A percentile compares a stretch with the other conserved stretches of the same genome.
These are phyloP conservation scores for Populus tomentosa DNA, from an alignment of 441 rosid genomes.

Conservation along the genomic window DNA sequence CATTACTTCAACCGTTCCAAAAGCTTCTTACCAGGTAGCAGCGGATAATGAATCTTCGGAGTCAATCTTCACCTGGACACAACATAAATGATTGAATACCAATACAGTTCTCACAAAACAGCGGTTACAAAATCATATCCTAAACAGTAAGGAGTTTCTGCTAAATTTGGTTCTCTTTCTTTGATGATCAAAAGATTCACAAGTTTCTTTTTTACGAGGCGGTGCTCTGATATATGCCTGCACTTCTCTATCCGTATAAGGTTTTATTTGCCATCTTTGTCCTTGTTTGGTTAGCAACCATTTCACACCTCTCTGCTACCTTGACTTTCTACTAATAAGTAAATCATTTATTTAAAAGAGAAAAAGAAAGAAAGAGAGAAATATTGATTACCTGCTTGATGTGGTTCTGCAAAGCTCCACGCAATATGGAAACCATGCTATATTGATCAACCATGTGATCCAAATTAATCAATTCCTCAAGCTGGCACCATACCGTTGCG, in stretches of 20 bases:
- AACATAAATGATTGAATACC: neutral
- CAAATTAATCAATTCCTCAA: slow-evolving; percentile 23
- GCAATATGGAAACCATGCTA: slow-evolving; percentile 59
- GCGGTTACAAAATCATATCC: neutral
- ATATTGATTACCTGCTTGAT: too few species aligned
- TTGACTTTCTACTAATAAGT: too few species aligned
- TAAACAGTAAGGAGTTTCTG: neutral
- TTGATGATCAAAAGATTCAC: too few species aligned
- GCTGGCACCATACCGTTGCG: slow-evolving; percentile 29
- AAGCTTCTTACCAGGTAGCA: slow-evolving; percentile 21
- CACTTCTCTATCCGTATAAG: too few species aligned
- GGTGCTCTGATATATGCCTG: too few species aligned
- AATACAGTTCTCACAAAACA: neutral
- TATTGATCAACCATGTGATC: slow-evolving; percentile 78
- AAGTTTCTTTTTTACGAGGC: neutral
- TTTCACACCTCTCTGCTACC: neutral
- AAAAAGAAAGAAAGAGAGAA: too few species aligned
- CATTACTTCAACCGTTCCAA: neutral
- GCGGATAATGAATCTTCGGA: slow-evolving; percentile 57
- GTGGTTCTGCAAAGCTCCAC: slow-evolving; percentile 28
- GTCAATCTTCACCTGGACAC: slow-evolving; percentile 73
- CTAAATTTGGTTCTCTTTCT: neutral
- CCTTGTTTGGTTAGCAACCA: neutral
- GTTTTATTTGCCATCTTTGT: neutral
- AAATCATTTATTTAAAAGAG: too few species aligned